Conservation (phyloP, 768 basidiomycete species). For the Kwoniella bestiolae region DNA sequence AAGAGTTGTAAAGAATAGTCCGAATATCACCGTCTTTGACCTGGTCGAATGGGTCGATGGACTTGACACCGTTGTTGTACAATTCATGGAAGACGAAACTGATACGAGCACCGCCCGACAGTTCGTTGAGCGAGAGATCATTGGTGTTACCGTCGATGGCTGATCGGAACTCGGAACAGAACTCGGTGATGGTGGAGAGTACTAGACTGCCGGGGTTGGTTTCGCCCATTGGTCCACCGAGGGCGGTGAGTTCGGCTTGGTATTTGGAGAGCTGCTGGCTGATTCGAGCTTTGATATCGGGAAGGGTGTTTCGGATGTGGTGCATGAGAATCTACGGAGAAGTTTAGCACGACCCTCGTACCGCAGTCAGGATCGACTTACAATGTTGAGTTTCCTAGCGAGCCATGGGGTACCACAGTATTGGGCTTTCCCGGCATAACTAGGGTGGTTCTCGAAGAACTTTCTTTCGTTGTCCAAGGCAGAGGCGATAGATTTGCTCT, state of each 20-base stretch:
- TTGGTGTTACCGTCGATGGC: slow-evolving; percentile 97
- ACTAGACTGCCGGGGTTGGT: slow-evolving; percentile 86
- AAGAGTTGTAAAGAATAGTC: slow-evolving; percentile 94
- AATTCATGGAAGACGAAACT: slow-evolving; percentile 98
- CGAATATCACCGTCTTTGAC: slow-evolving; percentile 98
- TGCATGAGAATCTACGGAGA: slow-evolving; percentile 88
- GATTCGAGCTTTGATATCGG: slow-evolving; percentile 96
- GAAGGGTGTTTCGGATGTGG: slow-evolving; percentile 95
- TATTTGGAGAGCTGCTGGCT: slow-evolving; percentile 86
- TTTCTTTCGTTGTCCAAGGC: slow-evolving; percentile 88
- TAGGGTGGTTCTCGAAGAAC: slow-evolving; percentile 92
- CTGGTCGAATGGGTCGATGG: slow-evolving; percentile 97
- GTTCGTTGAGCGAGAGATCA: slow-evolving; percentile 90
- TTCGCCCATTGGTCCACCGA: slow-evolving; percentile 87
- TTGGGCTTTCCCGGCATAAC: slow-evolving; percentile 90
- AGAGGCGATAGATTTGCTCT: slow-evolving; percentile 76
- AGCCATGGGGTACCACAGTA: slow-evolving; percentile 98
- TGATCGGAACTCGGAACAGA: slow-evolving; percentile 93
- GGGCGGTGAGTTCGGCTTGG: slow-evolving; percentile 75
- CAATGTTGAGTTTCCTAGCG: slow-evolving; percentile 92
- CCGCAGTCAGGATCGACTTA: slow-evolving; percentile 57
- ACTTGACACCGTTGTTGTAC: slow-evolving; percentile 94
- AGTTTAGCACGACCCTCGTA: background rate
- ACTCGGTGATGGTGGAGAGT: slow-evolving; percentile 96
- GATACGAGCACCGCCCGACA: slow-evolving; percentile 98